These are phyloP conservation scores for Chrysoporthe deuterocubensis DNA, from an alignment of 2,329 filamentous ascomycete genomes.

Conservation along the genomic window DNA sequence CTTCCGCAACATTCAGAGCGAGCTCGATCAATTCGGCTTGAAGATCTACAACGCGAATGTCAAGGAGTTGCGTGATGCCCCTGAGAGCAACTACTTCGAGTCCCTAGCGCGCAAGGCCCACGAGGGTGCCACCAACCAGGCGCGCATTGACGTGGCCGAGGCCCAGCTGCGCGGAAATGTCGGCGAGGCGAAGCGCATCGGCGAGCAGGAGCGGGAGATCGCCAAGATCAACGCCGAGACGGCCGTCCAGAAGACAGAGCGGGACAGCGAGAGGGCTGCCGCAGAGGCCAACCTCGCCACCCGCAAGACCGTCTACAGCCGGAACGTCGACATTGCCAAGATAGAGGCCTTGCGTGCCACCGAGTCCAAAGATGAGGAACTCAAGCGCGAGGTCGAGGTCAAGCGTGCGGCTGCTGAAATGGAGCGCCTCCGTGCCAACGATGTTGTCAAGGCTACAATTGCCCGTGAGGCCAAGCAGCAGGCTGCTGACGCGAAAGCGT, in stretches of 20 bases:
- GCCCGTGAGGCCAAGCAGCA: constrained; percentile 70
- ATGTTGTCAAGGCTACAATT: constrained; percentile 79
- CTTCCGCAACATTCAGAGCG: constrained; percentile 75
- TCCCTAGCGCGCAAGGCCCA: constrained; percentile 83
- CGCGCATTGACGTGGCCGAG: constrained; percentile 68
- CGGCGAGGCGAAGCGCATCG: constrained; percentile 77
- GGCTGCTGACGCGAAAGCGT: constrained; percentile 67
- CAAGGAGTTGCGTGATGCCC: constrained; percentile 85
- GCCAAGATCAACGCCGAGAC: constrained; percentile 88
- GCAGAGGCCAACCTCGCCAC: constrained; percentile 79
- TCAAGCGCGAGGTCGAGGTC: constrained; percentile 77
- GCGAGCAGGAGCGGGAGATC: constrained; percentile 82
- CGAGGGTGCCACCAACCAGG: constrained; percentile 83
- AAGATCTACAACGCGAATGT: constrained; percentile 76
- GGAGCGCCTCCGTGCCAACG: constrained; percentile 75
- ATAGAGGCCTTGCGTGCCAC: constrained; percentile 75
- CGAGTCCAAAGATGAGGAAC: constrained; percentile 77
- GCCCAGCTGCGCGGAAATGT: constrained; percentile 70
- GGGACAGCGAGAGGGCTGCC: constrained; percentile 58
- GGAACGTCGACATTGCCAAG: constrained; percentile 75
- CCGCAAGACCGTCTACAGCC: constrained; percentile 71
- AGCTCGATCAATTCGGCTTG: constrained; percentile 80
- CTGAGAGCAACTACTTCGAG: constrained; percentile 80
- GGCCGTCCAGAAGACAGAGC: constrained; percentile 79
- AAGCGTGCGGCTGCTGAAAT: constrained; percentile 80